Evolutionary conservation across 2,329 filamentous ascomycete species (phyloP), one percentile per base, ranked within the genome.

Genomic region (Fusarium nurragi): DNA sequence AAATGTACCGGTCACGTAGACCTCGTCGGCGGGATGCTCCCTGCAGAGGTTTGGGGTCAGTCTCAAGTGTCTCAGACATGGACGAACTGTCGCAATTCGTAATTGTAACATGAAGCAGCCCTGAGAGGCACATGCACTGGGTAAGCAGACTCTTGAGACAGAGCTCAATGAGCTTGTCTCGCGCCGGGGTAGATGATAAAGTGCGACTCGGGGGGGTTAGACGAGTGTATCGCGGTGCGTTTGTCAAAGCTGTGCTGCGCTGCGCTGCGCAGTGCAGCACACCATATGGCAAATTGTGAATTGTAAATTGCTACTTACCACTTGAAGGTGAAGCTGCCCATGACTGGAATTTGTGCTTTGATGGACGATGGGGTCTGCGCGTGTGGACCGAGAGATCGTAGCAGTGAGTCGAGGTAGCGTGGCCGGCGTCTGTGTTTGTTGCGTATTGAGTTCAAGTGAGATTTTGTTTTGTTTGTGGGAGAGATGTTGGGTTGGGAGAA

Each of bases 1-100:
- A 76, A 98, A 98, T 65, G 92, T 94, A 76, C 95, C 95, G 37
- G 94, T 98, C 71, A 98, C 95, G 79, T 90, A 94, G 77, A 98
- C 94, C 76, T 96, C 91, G 70, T 89, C 85, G 76, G 91, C 94
- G 71, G 88, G 83, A 77, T 95, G 89, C 75, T 90, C 88, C 94
- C 94, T 97, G 79, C 70, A 74, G 58, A 71, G 60, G 38, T 48
- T 66, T 37, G 39, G 26, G 30, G 65, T 71, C 54, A 71, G 69
- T 63, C 25, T 61, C 39, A 23, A 47, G 34, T 69, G 71, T 73
- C 71, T 71, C 39, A 69, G 65, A 69, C 49, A 62, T 44, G 45
- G 55, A 21, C 21, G 37, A 63, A 46, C 39, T 54, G 48, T 61
- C 36, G 52, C 28, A 38, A 45, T 53, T 37, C 49, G 46, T 22